phyloP scores from a whole-genome alignment of 495 filamentous ascomycete species.

The Sporormia fimetaria region DNA sequence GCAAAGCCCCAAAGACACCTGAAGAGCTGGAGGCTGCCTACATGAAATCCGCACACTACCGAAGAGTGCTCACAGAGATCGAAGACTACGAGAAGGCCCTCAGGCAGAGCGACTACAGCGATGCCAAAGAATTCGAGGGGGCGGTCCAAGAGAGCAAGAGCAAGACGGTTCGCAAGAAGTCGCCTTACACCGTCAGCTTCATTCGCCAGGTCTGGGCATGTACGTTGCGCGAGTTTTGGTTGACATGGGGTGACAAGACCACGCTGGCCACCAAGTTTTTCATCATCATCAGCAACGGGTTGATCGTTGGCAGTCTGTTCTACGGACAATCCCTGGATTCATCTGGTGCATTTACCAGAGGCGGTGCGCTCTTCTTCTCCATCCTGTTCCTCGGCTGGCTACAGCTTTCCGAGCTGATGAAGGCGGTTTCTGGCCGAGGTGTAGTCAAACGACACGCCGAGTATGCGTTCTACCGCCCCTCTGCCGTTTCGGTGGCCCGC shows the following conservation, averaged over 20 bases:
- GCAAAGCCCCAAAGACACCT: constrained; percentile 49
- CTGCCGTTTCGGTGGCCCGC: constrained; percentile 56
- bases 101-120: constrained; percentile 46
- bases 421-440: constrained; percentile 50
- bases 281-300: constrained; percentile 61
- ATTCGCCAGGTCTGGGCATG: constrained; percentile 57
- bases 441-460: constrained; percentile 57
- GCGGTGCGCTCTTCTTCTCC: constrained; percentile 61
- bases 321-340: constrained; percentile 53
- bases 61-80: constrained; percentile 45
- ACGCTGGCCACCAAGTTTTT: constrained; percentile 68
- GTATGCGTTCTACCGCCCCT: constrained; percentile 71
- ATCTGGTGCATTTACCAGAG: constrained; percentile 54
- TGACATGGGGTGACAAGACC: constrained; percentile 59
- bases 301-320: constrained; percentile 66
- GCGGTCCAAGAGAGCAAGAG: constrained; percentile 59
- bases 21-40: constrained; percentile 54
- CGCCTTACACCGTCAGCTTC: constrained; percentile 60
- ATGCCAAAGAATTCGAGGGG: constrained; percentile 57
- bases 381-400: constrained; percentile 68
- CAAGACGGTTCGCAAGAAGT: constrained; percentile 56
- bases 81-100: constrained; percentile 49
- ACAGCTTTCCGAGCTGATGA: constrained; percentile 59
- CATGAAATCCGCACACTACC: constrained; percentile 41
- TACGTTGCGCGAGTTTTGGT: constrained; percentile 63